These are phyloP conservation scores for Bryum argenteum DNA, from an alignment of 225 moss, liverwort and hornwort genomes.

Conservation along the genomic window DNA sequence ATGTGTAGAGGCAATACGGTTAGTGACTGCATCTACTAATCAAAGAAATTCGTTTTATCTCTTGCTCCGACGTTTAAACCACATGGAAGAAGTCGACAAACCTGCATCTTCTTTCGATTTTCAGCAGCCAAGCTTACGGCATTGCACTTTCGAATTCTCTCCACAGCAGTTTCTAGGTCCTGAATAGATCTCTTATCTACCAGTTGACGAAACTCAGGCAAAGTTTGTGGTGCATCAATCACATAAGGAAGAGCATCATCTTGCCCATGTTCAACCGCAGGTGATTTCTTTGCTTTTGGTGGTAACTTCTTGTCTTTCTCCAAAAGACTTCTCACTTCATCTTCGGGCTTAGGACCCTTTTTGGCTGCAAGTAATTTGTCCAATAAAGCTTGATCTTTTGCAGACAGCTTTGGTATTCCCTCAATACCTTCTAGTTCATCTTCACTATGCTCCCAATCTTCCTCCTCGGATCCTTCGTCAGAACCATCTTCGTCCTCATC, in stretches of 20 bases:
- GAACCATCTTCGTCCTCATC: constrained; percentile 53
- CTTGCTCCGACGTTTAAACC: constrained; percentile 10
- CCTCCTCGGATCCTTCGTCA: constrained; percentile 52
- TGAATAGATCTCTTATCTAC: constrained; percentile 62
- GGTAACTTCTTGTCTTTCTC: constrained; percentile 31
- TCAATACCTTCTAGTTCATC: constrained; percentile 52
- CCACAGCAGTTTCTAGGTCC: constrained; percentile 76
- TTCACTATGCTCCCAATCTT: constrained; percentile 69
- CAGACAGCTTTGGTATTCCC: constrained; percentile 47
- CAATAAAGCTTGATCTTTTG: constrained; percentile 50
- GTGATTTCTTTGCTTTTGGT: constrained; percentile 37
- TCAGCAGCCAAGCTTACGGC: constrained; percentile 89
- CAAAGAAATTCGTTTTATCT: constrained; percentile 9
- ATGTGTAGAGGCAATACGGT: background rate
- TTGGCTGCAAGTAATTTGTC: constrained; percentile 61
- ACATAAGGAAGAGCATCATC: constrained; percentile 77
- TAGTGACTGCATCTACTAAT: background rate
- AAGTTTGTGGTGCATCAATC: constrained; percentile 80
- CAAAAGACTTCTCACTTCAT: constrained; percentile 31
- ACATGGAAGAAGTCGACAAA: constrained; percentile 24
- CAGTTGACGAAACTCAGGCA: constrained; percentile 69
- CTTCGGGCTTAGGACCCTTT: constrained; percentile 39
- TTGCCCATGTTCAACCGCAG: constrained; percentile 30
- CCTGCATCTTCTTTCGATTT: constrained; percentile 98
- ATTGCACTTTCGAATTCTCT: constrained; percentile 88